phyloP scores from a whole-genome alignment of 805 yeast genomes.

The Wickerhamomyces mucosus region DNA sequence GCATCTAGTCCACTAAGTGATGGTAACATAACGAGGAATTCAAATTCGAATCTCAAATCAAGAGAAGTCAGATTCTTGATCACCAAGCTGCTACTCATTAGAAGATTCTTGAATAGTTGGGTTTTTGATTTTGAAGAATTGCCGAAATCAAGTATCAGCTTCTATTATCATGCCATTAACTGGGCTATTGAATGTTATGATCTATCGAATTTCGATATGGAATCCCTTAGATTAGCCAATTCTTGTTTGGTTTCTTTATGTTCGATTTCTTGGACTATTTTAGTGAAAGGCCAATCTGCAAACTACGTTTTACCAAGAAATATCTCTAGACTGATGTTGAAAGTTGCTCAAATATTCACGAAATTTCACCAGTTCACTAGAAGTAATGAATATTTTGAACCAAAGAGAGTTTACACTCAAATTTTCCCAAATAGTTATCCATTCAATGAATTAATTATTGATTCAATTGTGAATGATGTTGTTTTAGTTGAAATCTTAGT shows the following conservation, averaged over 20 bases:
- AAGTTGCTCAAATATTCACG: slow-evolving; percentile 40
- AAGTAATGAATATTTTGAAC: slow-evolving; percentile 28
- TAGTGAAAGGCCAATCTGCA: slow-evolving; percentile 23
- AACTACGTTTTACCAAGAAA: slow-evolving; percentile 34
- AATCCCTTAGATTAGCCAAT: slow-evolving; percentile 54
- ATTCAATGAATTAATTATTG: slow-evolving; percentile 53
- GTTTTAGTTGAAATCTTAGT: slow-evolving; percentile 60
- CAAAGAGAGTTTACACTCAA: slow-evolving; percentile 55
- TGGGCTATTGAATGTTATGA: slow-evolving; percentile 54
- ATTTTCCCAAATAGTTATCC: slow-evolving; percentile 66
- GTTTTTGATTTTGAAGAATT: slow-evolving; percentile 19
- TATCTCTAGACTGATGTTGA: slow-evolving; percentile 44
- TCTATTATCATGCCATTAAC: slow-evolving; percentile 37
- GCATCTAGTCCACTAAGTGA: slow-evolving; percentile 26
- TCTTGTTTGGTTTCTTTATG: slow-evolving; percentile 46
- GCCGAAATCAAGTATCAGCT: slow-evolving; percentile 28
- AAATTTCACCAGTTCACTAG: slow-evolving; percentile 42
- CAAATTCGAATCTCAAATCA: slow-evolving; percentile 1
- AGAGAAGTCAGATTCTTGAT: slow-evolving; percentile 44
- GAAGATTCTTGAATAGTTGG: slow-evolving; percentile 38
- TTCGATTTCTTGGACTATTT: slow-evolving; percentile 27
- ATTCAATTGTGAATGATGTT: slow-evolving; percentile 64
- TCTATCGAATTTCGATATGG: slow-evolving; percentile 33
- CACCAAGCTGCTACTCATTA: slow-evolving; percentile 51
- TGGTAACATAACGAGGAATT: slow-evolving; percentile 3